These are phyloP conservation scores for Eucalyptus polyanthemos DNA, from an alignment of 345 rosid species.

Conservation along the genomic window DNA sequence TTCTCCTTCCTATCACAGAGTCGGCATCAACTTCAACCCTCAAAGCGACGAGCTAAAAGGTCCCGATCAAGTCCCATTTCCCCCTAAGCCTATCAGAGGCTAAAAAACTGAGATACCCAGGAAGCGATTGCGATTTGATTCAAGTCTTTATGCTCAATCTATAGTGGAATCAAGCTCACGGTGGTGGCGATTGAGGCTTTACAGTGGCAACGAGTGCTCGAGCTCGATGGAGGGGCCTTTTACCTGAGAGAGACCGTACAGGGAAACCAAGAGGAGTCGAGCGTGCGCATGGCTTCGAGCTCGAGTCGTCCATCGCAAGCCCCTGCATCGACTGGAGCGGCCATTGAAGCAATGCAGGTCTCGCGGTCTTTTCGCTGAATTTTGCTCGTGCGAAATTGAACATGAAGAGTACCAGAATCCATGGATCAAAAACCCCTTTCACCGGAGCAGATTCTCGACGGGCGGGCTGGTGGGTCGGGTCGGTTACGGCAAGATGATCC, in stretches of 20 bases:
- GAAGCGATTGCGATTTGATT: background rate
- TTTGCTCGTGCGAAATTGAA: background rate
- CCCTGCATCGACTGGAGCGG: background rate
- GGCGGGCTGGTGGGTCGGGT: background rate
- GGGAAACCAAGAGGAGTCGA: constrained; percentile 4
- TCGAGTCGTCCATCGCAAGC: background rate
- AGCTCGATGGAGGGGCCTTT: background rate
- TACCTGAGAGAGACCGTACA: constrained; percentile 5
- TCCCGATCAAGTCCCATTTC: background rate
- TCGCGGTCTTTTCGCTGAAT: background rate
- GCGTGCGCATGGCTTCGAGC: constrained; percentile 6
- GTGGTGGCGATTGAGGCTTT: background rate
- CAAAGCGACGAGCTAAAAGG: background rate
- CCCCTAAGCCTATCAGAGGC: background rate
- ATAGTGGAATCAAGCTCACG: background rate
- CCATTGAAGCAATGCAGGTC: background rate
- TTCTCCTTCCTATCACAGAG: background rate
- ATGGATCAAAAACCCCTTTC: background rate
- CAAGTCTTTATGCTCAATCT: background rate
- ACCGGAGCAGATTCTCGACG: background rate
- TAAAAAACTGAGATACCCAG: background rate
- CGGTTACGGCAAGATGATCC: background rate
- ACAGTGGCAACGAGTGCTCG: background rate
- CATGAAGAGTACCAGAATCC: background rate
- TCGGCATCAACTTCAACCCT: background rate